Conservation (phyloP, 148 eudicot genomes). For the Nepenthes mirabilis region DNA sequence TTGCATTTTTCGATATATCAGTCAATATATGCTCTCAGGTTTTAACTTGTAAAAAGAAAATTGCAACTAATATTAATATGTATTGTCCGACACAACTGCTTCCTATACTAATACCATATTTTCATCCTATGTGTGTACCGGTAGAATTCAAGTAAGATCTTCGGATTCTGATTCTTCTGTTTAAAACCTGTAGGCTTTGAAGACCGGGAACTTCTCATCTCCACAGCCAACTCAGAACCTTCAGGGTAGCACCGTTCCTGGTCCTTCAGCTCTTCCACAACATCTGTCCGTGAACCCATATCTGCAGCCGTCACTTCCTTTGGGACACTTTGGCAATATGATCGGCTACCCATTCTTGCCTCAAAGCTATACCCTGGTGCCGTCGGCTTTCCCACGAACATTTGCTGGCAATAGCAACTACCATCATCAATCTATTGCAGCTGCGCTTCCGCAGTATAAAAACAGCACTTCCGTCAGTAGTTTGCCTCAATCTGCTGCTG, state of each 20-base stretch:
- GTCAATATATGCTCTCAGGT: too few relatives aligned
- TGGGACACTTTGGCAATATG: constrained; percentile 70
- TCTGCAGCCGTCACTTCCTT: constrained; percentile 57
- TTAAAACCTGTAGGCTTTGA: constrained; percentile 37
- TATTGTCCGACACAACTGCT: too few relatives aligned
- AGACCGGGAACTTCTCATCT: constrained; percentile 37
- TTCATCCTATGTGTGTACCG: too few relatives aligned
- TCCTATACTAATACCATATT: too few relatives aligned
- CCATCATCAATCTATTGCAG: constrained; percentile 73
- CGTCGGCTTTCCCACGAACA: constrained; percentile 75
- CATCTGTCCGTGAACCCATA: constrained; percentile 70
- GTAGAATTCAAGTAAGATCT: background rate
- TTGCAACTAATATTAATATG: too few relatives aligned
- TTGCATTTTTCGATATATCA: too few relatives aligned
- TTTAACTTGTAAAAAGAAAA: too few relatives aligned
- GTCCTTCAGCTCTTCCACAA: constrained; percentile 63
- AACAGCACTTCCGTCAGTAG: constrained; percentile 54
- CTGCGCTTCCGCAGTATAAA: constrained; percentile 65
- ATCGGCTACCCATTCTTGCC: constrained; percentile 64
- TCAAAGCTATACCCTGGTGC: constrained; percentile 70
- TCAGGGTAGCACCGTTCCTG: constrained; percentile 40
- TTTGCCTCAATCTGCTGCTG: constrained; percentile 72
- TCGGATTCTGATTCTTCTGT: background rate
- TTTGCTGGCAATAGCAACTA: constrained; percentile 62
- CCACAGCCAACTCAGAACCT: constrained; percentile 47